phyloP scores from a whole-genome alignment of 306 rosid species.

The Trifolium subterraneum region DNA sequence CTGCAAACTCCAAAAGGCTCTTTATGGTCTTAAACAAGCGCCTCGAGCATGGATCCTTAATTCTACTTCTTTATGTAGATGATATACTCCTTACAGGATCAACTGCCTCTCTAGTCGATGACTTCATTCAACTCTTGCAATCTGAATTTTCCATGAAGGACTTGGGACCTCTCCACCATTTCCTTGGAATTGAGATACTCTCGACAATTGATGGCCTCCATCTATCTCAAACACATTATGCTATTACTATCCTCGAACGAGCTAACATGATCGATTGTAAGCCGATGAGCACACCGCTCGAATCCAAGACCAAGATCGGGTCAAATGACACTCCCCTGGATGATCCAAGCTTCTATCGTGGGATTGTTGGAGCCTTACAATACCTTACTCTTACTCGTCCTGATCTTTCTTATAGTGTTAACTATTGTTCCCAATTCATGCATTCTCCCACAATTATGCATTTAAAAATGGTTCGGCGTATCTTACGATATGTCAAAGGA shows the following conservation, averaged over 20 bases:
- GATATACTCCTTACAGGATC: conserved; percentile 9
- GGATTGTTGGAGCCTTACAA: not conserved
- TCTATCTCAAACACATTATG: not conserved
- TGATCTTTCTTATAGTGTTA: not conserved
- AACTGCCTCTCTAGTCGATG: not conserved
- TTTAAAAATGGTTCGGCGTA: not conserved
- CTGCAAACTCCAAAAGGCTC: not conserved
- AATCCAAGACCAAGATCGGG: not conserved
- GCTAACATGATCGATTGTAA: not conserved
- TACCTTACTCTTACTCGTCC: not conserved
- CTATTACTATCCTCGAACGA: not conserved
- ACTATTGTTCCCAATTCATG: conserved; percentile 1
- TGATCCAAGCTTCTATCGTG: not conserved
- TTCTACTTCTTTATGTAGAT: conserved; percentile 12
- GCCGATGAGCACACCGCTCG: not conserved
- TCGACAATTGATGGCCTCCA: not conserved
- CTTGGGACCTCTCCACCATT: not conserved
- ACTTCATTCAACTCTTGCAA: not conserved
- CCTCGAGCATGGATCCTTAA: not conserved
- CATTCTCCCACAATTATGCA: not conserved
- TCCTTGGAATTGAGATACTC: not conserved
- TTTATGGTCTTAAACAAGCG: not conserved
- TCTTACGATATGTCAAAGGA: not conserved
- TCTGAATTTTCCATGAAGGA: not conserved
- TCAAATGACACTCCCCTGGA: not conserved